These are phyloP conservation scores for Chlorella vulgaris DNA, from an alignment of 139 green algal species.

Conservation along the genomic window DNA sequence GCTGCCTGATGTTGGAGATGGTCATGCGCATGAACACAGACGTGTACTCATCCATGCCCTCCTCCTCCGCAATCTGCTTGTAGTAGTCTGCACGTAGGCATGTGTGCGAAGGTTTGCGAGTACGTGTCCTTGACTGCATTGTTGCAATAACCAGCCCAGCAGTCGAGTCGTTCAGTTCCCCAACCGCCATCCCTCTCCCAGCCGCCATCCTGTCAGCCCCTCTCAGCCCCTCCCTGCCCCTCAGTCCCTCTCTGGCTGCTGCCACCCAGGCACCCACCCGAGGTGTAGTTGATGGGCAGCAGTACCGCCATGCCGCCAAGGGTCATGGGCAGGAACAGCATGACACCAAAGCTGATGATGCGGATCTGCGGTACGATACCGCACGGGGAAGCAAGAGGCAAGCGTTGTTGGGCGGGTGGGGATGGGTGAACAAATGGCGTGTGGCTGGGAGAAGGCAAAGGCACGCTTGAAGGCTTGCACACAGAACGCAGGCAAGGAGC, in stretches of 20 bases:
- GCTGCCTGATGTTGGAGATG: conserved; percentile 44
- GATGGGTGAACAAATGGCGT: background rate
- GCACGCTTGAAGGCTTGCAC: too few relatives aligned
- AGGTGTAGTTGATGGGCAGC: conserved; percentile 40
- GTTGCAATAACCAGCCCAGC: too few relatives aligned
- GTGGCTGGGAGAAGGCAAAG: too few relatives aligned
- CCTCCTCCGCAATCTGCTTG: conserved; percentile 15
- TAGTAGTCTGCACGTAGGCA: background rate
- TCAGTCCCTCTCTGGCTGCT: too few relatives aligned
- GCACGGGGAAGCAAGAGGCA: background rate
- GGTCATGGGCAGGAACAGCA: conserved; percentile 55
- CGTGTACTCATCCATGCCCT: conserved; percentile 32
- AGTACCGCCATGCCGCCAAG: conserved; percentile 38
- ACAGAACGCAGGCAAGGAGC: too few relatives aligned
- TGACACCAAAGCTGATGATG: conserved; percentile 47
- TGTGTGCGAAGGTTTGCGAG: background rate
- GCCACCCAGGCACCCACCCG: conserved; percentile 15
- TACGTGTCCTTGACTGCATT: too few relatives aligned
- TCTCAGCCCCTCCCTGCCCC: too few relatives aligned
- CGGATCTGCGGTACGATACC: conserved; percentile 7
- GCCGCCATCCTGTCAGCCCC: too few relatives aligned
- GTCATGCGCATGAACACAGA: conserved; percentile 47
- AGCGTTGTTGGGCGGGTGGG: background rate
- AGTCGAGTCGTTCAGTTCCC: too few relatives aligned
- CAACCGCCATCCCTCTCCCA: too few relatives aligned